These are phyloP conservation scores for Pyrenochaeta sp. DNA, from an alignment of 2,329 filamentous ascomycete genomes.

Conservation along the genomic window DNA sequence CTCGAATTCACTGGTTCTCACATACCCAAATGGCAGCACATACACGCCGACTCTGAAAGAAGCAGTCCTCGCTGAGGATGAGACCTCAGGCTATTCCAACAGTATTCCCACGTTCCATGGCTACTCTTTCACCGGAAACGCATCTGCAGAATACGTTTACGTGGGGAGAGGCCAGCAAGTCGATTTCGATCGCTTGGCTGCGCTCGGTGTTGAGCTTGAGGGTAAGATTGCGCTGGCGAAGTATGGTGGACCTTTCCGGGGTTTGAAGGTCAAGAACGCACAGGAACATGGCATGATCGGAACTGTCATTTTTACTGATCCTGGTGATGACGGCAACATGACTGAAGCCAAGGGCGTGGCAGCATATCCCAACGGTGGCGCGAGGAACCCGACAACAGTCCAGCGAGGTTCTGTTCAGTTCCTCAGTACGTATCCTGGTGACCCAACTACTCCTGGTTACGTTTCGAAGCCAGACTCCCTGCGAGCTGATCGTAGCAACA, in stretches of 20 bases:
- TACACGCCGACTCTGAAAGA: constrained; percentile 42
- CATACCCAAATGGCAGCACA: constrained; percentile 45
- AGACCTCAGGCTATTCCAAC: constrained; percentile 48
- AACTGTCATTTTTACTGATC: constrained; percentile 56
- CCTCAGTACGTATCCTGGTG: constrained; percentile 63
- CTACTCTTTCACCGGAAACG: constrained; percentile 57
- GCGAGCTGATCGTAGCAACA: constrained; percentile 69
- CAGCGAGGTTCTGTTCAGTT: constrained; percentile 65
- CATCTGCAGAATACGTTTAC: constrained; percentile 58
- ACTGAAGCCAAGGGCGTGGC: constrained; percentile 57
- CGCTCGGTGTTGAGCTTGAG: constrained; percentile 54
- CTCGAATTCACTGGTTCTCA: constrained; percentile 44
- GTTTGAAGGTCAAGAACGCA: constrained; percentile 59
- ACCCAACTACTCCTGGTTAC: constrained; percentile 65
- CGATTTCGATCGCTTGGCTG: constrained; percentile 56
- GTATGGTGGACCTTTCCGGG: constrained; percentile 57
- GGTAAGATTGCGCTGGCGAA: constrained; percentile 60
- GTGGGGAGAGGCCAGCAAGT: constrained; percentile 54
- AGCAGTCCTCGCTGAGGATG: constrained; percentile 44
- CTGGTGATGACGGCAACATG: constrained; percentile 57
- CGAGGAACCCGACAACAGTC: constrained; percentile 56
- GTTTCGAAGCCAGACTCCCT: constrained; percentile 83
- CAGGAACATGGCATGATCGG: constrained; percentile 57
- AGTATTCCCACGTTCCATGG: constrained; percentile 58
- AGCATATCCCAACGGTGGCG: constrained; percentile 54